Evolutionary conservation across 148 eudicot genomes (phyloP), one percentile per base, ranked within the genome.

Genomic region (Nyssa sinensis): DNA sequence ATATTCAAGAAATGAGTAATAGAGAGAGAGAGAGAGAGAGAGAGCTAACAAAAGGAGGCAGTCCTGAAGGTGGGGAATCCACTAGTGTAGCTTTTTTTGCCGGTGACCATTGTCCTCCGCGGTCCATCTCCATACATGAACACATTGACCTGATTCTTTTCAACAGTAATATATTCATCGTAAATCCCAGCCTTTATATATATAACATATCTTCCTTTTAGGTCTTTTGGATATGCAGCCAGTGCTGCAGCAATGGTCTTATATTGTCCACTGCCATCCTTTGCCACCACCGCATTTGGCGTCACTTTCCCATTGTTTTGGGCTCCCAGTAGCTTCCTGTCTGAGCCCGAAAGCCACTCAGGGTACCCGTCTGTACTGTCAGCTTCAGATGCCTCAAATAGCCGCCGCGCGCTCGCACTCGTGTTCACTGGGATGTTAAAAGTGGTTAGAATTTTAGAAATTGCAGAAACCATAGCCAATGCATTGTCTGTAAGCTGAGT

Each of bases 111-210:
- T 3, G 97, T 86, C 55, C 47, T 82, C 8, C 83, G 73, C 3
- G 92, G 89, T 39, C 97, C 97, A 82, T 92, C 97, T 44, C 97
- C 97, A 64, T 85, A 90, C 88, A 92, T 90, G 69, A 78, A 85
- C 4, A 92, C 64, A 21, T 92, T 92, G 14, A 73, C 58, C 35
- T 78, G 77, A 10, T 83, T 78, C 78, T 89, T 83, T 0, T 72
- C 65, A n/a, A 92, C 67, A 0, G 74, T 77, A 2, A 92, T 72
- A 11, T 85, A 78, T 62, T 92, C 93, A 17, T 84, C 64, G 13
- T 92, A 90, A 11, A 84, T 57, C 17, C 97, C 97, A 0, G 89
- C 86, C 78, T 90, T 90, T 0, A 92, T 88, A 49, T 92, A 85
- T 28, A 92, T 87, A 2, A 83, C 67, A 64, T 81, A 87, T 68